Evolutionary conservation across 1,284 basidiomycete species (phyloP), one percentile per base, ranked within the genome.

Genomic region (Irpex lacteus): DNA sequence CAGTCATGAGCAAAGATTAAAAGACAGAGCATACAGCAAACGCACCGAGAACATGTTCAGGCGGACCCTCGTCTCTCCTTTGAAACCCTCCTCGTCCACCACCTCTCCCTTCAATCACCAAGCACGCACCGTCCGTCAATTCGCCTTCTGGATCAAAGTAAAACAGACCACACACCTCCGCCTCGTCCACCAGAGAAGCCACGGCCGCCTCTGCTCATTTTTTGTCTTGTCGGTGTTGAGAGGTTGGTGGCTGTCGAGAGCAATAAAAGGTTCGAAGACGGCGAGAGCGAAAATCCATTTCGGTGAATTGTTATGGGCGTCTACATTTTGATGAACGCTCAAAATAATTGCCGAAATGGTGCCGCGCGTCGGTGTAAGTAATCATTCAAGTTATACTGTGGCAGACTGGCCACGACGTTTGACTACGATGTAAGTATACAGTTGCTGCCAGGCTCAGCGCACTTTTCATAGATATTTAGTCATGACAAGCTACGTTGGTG

Each of bases 11-110:
- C 11, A 9, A 19, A 54, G 40, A 40, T 7, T 5, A 18, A 47
- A 47, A 40, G 58, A 44, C 8, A 44, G 8, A 37, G 8, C 1
- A 56, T 6, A 19, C 50, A 36, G 19, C 32, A 19, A n/a, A 59
- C 67, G 26, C 40, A 92, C 94, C 94, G 49, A 92, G 78, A 21
- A 96, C 94, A 61, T 84, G 86, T 64, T 95, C 93, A 63, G 95
- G 95, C 72, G 94, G 95, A 53, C 94, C 95, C 50, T 81, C 73
- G 72, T 94, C 91, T 62, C 90, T 82, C 66, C 88, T 87, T 66
- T 87, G 84, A 71, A 88, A 87, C 49, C 85, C 74, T n/a, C 75
- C 74, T 49, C 76, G 61, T 36, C 75, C 73, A 40, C 70, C 70
- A 13, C 72, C 68, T 60, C 70, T 68, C 13, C 72, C 54, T 56